Percentiles rank a stretch among this genome's conserved stretches.
phyloP scores from a whole-genome alignment of 2,329 filamentous ascomycete species.

The Trichoderma koningii region DNA sequence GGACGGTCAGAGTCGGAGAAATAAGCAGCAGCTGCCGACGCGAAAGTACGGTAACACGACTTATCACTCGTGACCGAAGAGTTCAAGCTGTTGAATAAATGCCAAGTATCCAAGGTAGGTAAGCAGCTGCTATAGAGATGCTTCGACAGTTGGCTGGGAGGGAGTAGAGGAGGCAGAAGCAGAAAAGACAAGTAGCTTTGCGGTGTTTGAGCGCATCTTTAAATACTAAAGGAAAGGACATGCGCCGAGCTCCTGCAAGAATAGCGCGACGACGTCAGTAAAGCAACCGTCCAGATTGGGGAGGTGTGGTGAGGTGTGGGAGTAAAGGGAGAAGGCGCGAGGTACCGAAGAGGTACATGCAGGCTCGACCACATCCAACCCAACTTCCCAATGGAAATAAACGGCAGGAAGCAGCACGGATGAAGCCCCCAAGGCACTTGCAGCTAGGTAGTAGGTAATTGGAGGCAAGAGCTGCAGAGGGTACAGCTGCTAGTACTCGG shows the following conservation, averaged over 20 bases:
- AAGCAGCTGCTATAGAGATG: background rate
- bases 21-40: background rate
- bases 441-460: no score
- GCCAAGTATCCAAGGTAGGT: no score
- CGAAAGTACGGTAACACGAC: background rate
- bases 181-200: background rate
- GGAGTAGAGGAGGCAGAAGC: background rate
- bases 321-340: background rate
- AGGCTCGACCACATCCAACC: no score
- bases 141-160: background rate
- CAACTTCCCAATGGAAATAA: background rate
- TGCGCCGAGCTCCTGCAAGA: background rate
- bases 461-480: background rate
- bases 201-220: slow-evolving; percentile 14
- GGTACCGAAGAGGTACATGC: background rate
- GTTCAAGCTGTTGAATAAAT: background rate
- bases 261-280: background rate
- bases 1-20: background rate
- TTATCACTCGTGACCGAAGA: background rate
- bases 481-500: background rate
- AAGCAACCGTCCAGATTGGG: background rate
- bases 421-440: background rate
- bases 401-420: background rate
- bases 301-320: background rate
- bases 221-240: slow-evolving; percentile 7